A percentile compares a stretch with the other conserved stretches of the same genome.
phyloP scores from a whole-genome alignment of 176 grass and related monocot genomes.

The Avena sativa region DNA sequence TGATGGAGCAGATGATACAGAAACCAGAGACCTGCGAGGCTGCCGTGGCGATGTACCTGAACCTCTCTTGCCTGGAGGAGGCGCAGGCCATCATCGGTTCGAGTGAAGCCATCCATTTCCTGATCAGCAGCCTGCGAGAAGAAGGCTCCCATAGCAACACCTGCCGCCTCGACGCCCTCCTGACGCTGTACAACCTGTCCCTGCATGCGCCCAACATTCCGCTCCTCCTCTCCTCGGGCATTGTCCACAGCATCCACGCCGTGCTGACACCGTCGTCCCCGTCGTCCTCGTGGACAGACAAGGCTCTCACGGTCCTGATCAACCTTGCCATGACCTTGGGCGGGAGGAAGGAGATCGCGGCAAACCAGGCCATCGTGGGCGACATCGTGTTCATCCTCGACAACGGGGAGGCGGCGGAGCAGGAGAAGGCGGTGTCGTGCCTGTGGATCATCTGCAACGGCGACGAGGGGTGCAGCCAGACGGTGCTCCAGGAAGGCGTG shows the following conservation, averaged over 20 bases:
- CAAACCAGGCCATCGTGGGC: conserved; percentile 52
- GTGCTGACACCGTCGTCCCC: conserved; percentile 41
- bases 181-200: conserved; percentile 78
- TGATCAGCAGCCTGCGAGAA: conserved; percentile 43
- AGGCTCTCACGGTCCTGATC: conserved; percentile 64
- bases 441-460: conserved; percentile 66
- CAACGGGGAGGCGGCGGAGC: conserved; percentile 52
- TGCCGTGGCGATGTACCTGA: conserved; percentile 78
- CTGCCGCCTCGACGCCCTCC: conserved; percentile 60
- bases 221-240: conserved; percentile 49
- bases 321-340: conserved; percentile 51
- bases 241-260: conserved; percentile 51
- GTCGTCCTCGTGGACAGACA: conserved; percentile 52
- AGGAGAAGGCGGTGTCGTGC: conserved; percentile 78
- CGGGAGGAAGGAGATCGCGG: conserved; percentile 54
- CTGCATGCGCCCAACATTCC: conserved; percentile 57
- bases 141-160: conserved; percentile 37
- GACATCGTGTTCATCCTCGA: conserved; percentile 63
- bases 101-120: conserved; percentile 54
- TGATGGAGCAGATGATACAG: conserved; percentile 80
- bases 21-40: conserved; percentile 55
- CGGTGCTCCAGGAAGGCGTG: conserved; percentile 76
- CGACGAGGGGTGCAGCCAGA: conserved; percentile 54
- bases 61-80: conserved; percentile 70
- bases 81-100: conserved; percentile 65